Percentiles rank a stretch among this genome's conserved stretches.
Evolutionary conservation across 208 protist species (phyloP).

Genomic region (Trypanosoma conorhini): DNA sequence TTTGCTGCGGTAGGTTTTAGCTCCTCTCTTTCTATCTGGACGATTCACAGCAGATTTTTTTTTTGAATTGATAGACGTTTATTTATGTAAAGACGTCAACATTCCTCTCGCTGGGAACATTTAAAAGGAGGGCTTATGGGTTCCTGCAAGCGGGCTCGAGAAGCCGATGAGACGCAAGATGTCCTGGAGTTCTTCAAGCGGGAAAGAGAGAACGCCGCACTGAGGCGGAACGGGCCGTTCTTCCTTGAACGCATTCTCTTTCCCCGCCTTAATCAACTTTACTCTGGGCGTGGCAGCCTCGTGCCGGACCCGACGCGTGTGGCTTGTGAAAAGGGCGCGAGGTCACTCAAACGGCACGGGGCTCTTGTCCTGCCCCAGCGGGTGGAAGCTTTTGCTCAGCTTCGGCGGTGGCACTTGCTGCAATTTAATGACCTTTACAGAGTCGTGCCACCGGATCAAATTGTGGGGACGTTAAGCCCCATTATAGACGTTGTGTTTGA

Average conservation of each 20-base stretch:
- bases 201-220: conserved; percentile 2
- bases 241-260: conserved; percentile 29
- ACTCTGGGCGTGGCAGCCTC: neutral
- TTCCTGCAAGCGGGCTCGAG: conserved; percentile 10
- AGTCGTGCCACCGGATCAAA: conserved; percentile 3
- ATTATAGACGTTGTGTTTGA: conserved; percentile 32
- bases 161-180: conserved; percentile 6
- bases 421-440: neutral
- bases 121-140: conserved; percentile 9
- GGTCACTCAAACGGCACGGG: neutral
- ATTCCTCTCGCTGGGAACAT: neutral
- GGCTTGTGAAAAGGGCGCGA: neutral
- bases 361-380: conserved; percentile 10
- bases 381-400: neutral
- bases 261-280: neutral
- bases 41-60: neutral
- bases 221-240: conserved; percentile 17
- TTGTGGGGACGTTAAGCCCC: neutral
- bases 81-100: neutral
- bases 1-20: neutral
- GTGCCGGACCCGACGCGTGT: conserved; percentile 18
- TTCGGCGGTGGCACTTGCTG: neutral
- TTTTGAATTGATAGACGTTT: neutral
- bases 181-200: conserved; percentile 14
- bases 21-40: neutral